phyloP scores from a whole-genome alignment of 305 asterid species.

The Fraxinus paxiana region DNA sequence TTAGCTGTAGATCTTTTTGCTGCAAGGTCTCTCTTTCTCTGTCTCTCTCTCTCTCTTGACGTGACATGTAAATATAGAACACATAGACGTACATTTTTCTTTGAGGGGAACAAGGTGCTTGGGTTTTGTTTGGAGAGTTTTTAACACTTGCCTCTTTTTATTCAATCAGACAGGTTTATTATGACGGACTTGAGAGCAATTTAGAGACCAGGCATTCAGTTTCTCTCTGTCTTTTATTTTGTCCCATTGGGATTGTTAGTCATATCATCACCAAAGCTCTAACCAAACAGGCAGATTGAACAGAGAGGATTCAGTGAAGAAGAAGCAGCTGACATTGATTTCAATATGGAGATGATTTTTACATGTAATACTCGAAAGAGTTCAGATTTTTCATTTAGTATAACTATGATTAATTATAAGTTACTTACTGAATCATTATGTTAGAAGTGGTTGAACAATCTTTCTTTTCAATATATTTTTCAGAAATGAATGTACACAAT shows the following conservation, averaged over 20 bases:
- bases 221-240: conserved; percentile 68
- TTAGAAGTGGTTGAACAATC: not conserved
- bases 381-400: not conserved
- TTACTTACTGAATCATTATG: not conserved
- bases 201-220: conserved; percentile 84
- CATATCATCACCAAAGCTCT: conserved; percentile 73
- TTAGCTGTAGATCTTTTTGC: conserved; percentile 88
- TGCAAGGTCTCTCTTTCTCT: conserved; percentile 55
- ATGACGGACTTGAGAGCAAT: conserved; percentile 61
- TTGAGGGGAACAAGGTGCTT: not conserved
- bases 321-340: conserved; percentile 12
- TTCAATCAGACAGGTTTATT: conserved; percentile 65
- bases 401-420: not conserved
- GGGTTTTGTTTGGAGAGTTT: not conserved
- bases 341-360: not conserved
- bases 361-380: not conserved
- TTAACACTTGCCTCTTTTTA: conserved; percentile 10
- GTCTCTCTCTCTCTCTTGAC: not conserved
- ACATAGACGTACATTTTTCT: not conserved
- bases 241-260: conserved; percentile 72
- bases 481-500: not conserved
- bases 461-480: not conserved
- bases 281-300: conserved; percentile 21
- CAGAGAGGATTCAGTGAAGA: conserved; percentile 21
- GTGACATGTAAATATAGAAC: not conserved